phyloP scores from a whole-genome alignment of 805 yeast species.

The Starmerella bacillaris region DNA sequence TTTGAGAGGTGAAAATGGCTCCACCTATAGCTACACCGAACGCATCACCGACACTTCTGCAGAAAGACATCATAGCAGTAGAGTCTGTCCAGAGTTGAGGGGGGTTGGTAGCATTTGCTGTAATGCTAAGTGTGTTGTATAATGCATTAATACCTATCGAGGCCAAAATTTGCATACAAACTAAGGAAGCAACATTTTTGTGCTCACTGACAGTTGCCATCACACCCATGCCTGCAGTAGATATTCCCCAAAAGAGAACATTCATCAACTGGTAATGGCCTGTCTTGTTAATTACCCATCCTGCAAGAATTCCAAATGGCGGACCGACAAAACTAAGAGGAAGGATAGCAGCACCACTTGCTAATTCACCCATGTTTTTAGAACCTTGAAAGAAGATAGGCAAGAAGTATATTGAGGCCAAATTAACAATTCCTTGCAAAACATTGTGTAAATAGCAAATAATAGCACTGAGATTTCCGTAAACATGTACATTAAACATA shows the following conservation, averaged over 20 bases:
- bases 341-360: constrained; percentile 30
- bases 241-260: constrained; percentile 24
- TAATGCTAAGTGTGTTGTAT: constrained; percentile 26
- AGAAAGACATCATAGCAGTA: constrained; percentile 20
- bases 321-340: constrained; percentile 28
- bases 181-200: constrained; percentile 23
- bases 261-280: constrained; percentile 28
- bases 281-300: constrained; percentile 26
- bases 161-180: constrained; percentile 29
- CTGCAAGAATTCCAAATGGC: constrained; percentile 25
- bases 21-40: constrained; percentile 23
- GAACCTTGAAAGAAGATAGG: constrained; percentile 37
- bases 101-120: constrained; percentile 20
- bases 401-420: constrained; percentile 21
- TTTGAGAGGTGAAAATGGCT: constrained; percentile 18
- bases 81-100: constrained; percentile 19
- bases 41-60: constrained; percentile 20
- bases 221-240: constrained; percentile 31
- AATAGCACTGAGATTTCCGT: constrained; percentile 24
- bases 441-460: constrained; percentile 26
- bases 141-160: constrained; percentile 34
- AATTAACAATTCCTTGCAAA: constrained; percentile 26
- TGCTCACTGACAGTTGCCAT: constrained; percentile 25
- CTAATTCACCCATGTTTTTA: constrained; percentile 26
- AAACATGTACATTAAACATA: constrained; percentile 29